Evolutionary conservation across 495 filamentous ascomycete species (phyloP).

Genomic region (Penicillium steckii): DNA sequence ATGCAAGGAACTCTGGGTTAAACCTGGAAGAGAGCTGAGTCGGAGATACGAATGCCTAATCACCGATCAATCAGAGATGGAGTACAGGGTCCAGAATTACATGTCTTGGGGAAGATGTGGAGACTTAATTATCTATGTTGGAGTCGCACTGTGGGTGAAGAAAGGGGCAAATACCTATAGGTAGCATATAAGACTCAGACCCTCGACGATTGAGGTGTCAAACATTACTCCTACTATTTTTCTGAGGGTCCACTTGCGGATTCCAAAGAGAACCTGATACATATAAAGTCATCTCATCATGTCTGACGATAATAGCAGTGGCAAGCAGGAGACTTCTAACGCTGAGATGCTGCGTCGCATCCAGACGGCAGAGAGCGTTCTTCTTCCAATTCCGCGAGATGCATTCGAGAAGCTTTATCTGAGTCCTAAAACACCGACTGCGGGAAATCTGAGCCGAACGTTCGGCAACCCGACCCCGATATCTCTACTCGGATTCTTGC

Average conservation of each 20-base stretch:
- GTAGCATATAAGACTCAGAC: no score
- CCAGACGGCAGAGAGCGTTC: conserved; percentile 36
- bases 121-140: background rate
- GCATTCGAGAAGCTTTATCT: conserved; percentile 76
- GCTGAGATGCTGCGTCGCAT: conserved; percentile 28
- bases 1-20: background rate
- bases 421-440: conserved; percentile 53
- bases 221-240: background rate
- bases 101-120: background rate
- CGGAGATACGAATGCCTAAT: background rate
- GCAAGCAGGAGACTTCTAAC: conserved; percentile 18
- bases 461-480: conserved; percentile 73
- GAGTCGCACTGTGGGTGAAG: no score
- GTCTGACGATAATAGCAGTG: conserved; percentile 25
- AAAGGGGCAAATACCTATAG: no score
- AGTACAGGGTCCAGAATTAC: background rate
- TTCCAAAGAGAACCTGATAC: background rate
- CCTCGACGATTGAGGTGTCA: no score
- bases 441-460: conserved; percentile 31
- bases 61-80: background rate
- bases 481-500: conserved; percentile 66
- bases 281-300: conserved; percentile 6
- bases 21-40: background rate
- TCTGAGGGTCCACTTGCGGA: background rate
- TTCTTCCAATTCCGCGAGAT: conserved; percentile 49